phyloP scores from a whole-genome alignment of 306 rosid species.

The Pyrus betulifolia region DNA sequence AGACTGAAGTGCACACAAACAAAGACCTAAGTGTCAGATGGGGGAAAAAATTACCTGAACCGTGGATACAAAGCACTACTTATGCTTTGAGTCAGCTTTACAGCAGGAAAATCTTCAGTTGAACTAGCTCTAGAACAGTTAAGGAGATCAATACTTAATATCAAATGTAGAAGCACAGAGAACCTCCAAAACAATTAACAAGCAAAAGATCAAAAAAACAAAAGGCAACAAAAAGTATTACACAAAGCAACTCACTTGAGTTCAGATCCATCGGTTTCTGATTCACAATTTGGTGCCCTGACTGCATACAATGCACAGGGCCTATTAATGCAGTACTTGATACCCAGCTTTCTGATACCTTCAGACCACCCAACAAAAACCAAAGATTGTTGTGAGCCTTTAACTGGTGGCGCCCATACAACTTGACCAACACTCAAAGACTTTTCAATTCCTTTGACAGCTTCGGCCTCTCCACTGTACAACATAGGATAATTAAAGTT shows the following conservation, averaged over 20 bases:
- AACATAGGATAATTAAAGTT: constrained; percentile 6
- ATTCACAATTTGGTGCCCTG: constrained; percentile 30
- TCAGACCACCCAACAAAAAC: constrained; percentile 85
- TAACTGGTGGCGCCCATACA: constrained; percentile 62
- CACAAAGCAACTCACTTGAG: constrained; percentile 42
- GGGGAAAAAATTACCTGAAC: constrained; percentile 52
- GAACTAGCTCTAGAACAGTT: constrained; percentile 37
- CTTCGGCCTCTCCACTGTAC: constrained; percentile 60
- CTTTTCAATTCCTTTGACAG: constrained; percentile 57
- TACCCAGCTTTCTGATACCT: constrained; percentile 71
- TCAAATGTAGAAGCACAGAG: background rate
- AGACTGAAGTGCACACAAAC: background rate
- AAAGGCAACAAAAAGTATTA: constrained; percentile 1
- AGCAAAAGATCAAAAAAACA: background rate
- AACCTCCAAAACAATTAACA: background rate
- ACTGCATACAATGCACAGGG: constrained; percentile 66
- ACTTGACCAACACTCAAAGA: constrained; percentile 85
- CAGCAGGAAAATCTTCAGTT: constrained; percentile 24
- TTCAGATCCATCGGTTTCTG: constrained; percentile 36
- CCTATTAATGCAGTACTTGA: constrained; percentile 74
- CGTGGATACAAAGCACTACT: constrained; percentile 72
- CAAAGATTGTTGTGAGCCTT: constrained; percentile 45
- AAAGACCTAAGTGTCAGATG: background rate
- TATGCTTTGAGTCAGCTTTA: constrained; percentile 60
- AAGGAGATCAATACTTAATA: background rate